A percentile compares a stretch with the other conserved stretches of the same genome.
phyloP scores from a whole-genome alignment of 1,284 basidiomycete species.

The Meripilus lineatus region DNA sequence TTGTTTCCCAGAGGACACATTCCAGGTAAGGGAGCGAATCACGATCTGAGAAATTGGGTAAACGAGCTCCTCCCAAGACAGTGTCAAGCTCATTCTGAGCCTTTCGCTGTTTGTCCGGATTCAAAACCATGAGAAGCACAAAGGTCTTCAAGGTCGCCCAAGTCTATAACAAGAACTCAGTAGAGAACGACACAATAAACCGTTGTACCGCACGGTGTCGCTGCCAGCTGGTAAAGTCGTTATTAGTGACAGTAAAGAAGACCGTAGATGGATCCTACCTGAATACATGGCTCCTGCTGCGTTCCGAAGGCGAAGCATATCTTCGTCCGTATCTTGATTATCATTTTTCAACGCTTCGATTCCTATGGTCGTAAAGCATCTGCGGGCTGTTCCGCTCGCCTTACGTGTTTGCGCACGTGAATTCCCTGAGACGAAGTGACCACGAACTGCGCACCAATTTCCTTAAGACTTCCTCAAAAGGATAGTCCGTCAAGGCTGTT shows the following conservation, averaged over 20 bases:
- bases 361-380: too few relatives aligned
- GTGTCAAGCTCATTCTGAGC: slow-evolving; percentile 25
- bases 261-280: too few relatives aligned
- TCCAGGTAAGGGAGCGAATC: too few relatives aligned
- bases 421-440: too few relatives aligned
- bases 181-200: neutral
- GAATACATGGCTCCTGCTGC: too few relatives aligned
- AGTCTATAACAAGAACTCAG: slow-evolving; percentile 7
- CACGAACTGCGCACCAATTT: slow-evolving; percentile 19
- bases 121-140: slow-evolving; percentile 17
- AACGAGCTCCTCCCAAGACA: slow-evolving; percentile 12
- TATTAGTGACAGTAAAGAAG: neutral
- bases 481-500: slow-evolving; percentile 18
- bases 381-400: too few relatives aligned
- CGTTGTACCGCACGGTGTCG: too few relatives aligned
- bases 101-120: slow-evolving; percentile 17
- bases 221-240: too few relatives aligned
- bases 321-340: too few relatives aligned
- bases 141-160: slow-evolving; percentile 7
- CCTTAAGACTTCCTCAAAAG: slow-evolving; percentile 16
- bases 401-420: too few relatives aligned
- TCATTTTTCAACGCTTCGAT: too few relatives aligned
- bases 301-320: too few relatives aligned
- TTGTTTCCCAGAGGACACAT: slow-evolving; percentile 8
- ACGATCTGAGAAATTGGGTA: slow-evolving; percentile 14